These are phyloP conservation scores for Globisporangium yorkense DNA, from an alignment of 352 stramenopile species.

Conservation along the genomic window DNA sequence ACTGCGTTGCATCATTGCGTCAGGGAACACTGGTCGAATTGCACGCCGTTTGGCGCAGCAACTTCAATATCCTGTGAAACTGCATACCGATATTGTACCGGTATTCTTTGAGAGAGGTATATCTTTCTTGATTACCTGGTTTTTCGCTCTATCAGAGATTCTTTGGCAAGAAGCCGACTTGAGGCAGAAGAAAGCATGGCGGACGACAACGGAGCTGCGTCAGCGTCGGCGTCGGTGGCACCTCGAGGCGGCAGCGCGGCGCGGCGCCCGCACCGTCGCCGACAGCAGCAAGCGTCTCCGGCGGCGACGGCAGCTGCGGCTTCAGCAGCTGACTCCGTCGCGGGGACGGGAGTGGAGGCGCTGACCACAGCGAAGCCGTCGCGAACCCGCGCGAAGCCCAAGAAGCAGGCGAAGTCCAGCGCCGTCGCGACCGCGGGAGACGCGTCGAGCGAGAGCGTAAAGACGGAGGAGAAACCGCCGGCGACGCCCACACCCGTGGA, in stretches of 20 bases:
- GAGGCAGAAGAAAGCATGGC: not conserved
- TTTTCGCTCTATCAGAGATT: too few species aligned
- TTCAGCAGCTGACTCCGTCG: not conserved
- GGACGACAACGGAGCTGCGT: not conserved
- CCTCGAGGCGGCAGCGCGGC: not conserved
- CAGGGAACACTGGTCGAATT: not conserved
- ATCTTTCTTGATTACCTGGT: too few species aligned
- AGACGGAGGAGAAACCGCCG: not conserved
- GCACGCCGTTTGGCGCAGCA: not conserved
- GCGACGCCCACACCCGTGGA: conserved; percentile 8
- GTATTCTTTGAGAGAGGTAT: too few species aligned
- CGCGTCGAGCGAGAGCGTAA: not conserved
- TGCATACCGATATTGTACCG: too few species aligned
- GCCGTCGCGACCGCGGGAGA: not conserved
- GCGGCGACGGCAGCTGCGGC: not conserved
- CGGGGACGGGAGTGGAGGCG: not conserved
- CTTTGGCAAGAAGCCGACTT: too few species aligned
- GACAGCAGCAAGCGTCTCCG: not conserved
- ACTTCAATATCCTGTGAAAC: too few species aligned
- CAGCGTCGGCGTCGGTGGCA: too few species aligned
- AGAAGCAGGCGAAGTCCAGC: not conserved
- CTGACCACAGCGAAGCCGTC: not conserved
- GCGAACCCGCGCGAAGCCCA: not conserved
- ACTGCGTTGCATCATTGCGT: not conserved
- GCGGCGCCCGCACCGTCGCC: not conserved